These are phyloP conservation scores for Kurtzmaniella quercitrusa DNA, from an alignment of 1,139 yeast genomes.

Conservation along the genomic window DNA sequence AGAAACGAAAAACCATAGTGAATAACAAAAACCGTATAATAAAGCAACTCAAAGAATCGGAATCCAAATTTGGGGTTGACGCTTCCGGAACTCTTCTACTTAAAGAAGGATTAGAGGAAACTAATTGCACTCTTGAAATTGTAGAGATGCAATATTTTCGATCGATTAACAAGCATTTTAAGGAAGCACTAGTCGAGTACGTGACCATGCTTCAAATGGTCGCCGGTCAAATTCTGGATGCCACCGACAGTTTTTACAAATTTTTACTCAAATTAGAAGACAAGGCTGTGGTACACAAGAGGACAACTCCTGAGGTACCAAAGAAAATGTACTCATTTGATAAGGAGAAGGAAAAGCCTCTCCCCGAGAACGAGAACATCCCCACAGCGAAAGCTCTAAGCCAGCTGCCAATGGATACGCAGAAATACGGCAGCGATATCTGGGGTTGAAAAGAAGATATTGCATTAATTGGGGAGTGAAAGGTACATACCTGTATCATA, in stretches of 20 bases:
- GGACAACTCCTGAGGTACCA: not conserved
- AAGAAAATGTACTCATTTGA: not conserved
- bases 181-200: conserved; percentile 42
- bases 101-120: conserved; percentile 48
- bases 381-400: not conserved
- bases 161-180: conserved; percentile 42
- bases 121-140: conserved; percentile 43
- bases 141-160: conserved; percentile 48
- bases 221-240: conserved; percentile 24
- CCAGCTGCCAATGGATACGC: not conserved
- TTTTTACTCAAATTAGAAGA: conserved; percentile 11
- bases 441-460: not conserved
- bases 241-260: conserved; percentile 26
- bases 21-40: conserved; percentile 29
- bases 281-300: not conserved
- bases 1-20: conserved; percentile 35
- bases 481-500: too few species aligned
- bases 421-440: not conserved
- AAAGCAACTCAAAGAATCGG: conserved; percentile 33
- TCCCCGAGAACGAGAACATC: not conserved
- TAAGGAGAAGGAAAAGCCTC: not conserved
- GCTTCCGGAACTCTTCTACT: conserved; percentile 35
- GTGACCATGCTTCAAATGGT: conserved; percentile 30
- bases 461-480: too few species aligned
- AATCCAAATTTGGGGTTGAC: conserved; percentile 43